Conservation (phyloP, 371 early-diverging fungal genomes). For the Haplosporangium sp. region DNA sequence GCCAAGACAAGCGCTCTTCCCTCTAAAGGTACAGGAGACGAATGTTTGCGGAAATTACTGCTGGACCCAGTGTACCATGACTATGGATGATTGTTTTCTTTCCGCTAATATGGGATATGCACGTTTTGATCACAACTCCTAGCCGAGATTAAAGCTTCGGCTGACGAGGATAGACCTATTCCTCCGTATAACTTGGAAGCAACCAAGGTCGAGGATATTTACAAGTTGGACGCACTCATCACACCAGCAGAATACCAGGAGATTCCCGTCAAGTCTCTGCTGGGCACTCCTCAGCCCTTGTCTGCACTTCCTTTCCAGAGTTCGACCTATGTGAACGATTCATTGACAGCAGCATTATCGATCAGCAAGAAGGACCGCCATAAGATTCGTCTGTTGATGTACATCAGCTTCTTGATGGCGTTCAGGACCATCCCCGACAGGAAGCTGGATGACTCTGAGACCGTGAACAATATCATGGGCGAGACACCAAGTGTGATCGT, state of each 20-base stretch:
- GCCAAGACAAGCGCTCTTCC: slow-evolving; percentile 65
- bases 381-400: slow-evolving; percentile 71
- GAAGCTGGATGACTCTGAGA: slow-evolving; percentile 64
- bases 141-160: slow-evolving; percentile 63
- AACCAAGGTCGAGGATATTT: slow-evolving; percentile 74
- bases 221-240: slow-evolving; percentile 77
- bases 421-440: slow-evolving; percentile 64
- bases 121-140: background rate
- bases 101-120: background rate
- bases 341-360: slow-evolving; percentile 59
- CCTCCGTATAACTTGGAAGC: slow-evolving; percentile 79
- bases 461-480: slow-evolving; percentile 61
- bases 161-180: slow-evolving; percentile 72
- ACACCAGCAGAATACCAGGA: slow-evolving; percentile 68
- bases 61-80: no score
- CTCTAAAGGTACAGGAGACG: slow-evolving; percentile 46
- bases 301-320: slow-evolving; percentile 58
- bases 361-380: slow-evolving; percentile 73
- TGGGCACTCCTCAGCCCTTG: slow-evolving; percentile 58
- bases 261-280: slow-evolving; percentile 66
- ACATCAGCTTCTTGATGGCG: slow-evolving; percentile 79
- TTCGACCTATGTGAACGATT: slow-evolving; percentile 64
- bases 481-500: slow-evolving; percentile 70
- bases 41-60: no score
- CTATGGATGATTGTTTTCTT: background rate